These are phyloP conservation scores for Daldinia grandis DNA, from an alignment of 495 filamentous ascomycete species.

Conservation along the genomic window DNA sequence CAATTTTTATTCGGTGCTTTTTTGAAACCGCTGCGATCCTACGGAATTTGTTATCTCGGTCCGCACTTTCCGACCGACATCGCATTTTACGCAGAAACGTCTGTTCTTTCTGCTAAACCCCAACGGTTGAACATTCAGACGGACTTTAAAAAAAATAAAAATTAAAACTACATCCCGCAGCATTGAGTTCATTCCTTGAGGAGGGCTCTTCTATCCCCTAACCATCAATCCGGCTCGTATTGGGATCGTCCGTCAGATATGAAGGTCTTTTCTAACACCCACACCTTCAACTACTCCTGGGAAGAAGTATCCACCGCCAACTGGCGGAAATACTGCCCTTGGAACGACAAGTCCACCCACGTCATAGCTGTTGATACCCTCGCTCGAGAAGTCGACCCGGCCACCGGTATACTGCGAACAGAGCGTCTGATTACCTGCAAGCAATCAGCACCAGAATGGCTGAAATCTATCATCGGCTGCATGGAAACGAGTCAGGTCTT, in stretches of 20 bases:
- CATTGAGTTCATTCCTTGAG: not conserved
- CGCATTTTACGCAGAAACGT: slow-evolving; percentile 1
- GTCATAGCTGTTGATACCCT: slow-evolving; percentile 95
- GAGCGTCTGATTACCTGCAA: slow-evolving; percentile 96
- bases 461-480: slow-evolving; percentile 76
- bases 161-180: not conserved
- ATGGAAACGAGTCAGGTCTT: slow-evolving; percentile 83
- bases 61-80: slow-evolving; percentile 38
- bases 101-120: not conserved
- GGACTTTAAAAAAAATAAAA: slow-evolving; percentile 2
- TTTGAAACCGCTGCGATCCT: slow-evolving; percentile 13
- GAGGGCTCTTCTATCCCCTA: not conserved
- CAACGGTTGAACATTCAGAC: not conserved
- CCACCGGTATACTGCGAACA: slow-evolving; percentile 89
- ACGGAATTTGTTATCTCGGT: slow-evolving; percentile 22
- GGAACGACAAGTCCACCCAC: slow-evolving; percentile 95
- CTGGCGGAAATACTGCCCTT: slow-evolving; percentile 98
- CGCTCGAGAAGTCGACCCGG: slow-evolving; percentile 77
- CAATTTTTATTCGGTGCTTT: slow-evolving; percentile 18
- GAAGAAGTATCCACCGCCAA: slow-evolving; percentile 98
- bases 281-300: slow-evolving; percentile 97
- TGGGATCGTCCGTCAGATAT: slow-evolving; percentile 59
- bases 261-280: slow-evolving; percentile 91
- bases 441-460: slow-evolving; percentile 88
- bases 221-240: slow-evolving; percentile 1